phyloP scores from a whole-genome alignment of 768 basidiomycete species.

The Chalciporus pseudorubinellus region DNA sequence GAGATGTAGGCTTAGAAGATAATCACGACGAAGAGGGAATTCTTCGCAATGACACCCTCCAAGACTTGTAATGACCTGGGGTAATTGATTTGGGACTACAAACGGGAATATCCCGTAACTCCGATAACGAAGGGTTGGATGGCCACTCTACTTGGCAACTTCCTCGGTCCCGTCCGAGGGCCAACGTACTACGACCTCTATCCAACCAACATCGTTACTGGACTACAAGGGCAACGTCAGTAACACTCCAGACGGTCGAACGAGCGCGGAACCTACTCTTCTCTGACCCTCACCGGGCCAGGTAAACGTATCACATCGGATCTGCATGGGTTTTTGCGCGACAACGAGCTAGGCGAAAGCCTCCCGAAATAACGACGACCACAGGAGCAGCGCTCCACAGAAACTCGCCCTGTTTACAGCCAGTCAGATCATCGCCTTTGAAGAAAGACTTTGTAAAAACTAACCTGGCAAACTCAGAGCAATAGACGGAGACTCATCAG shows the following conservation, averaged over 20 bases:
- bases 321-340: conserved; percentile 4
- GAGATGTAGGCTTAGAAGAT: conserved; percentile 32
- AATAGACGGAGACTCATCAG: not conserved
- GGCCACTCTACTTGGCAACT: conserved; percentile 2
- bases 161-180: conserved; percentile 1
- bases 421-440: not conserved
- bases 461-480: conserved; percentile 4
- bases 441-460: not conserved
- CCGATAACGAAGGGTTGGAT: conserved; percentile 17
- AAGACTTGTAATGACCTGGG: conserved; percentile 35
- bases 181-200: not conserved
- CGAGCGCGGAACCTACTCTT: conserved; percentile 10
- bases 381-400: conserved; percentile 16
- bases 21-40: not conserved
- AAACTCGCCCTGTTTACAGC: not conserved
- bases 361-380: conserved; percentile 13
- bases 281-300: conserved; percentile 21
- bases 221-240: conserved; percentile 8
- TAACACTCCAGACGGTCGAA: rapidly evolving
- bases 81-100: conserved; percentile 35
- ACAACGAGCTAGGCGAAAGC: not conserved
- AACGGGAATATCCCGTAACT: conserved; percentile 25
- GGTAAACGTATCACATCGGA: conserved; percentile 19
- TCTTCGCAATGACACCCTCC: conserved; percentile 14
- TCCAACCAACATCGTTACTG: conserved; percentile 11